These are phyloP conservation scores for Penstemon eatonii DNA, from an alignment of 257 asterid genomes.

Conservation along the genomic window DNA sequence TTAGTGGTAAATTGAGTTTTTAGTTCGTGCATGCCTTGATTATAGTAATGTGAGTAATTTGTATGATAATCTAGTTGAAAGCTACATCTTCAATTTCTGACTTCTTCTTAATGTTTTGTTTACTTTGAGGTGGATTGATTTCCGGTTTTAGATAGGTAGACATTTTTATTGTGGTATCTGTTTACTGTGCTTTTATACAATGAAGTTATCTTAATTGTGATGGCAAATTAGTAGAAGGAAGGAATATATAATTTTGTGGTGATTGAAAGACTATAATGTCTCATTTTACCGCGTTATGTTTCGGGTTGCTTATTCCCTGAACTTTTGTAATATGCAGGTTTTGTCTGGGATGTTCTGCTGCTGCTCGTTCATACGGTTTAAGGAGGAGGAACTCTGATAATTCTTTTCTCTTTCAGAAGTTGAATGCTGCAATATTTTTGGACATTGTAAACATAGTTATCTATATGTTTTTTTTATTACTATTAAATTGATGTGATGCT, in stretches of 20 bases:
- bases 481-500: too few species aligned
- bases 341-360: background rate
- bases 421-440: background rate
- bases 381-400: background rate
- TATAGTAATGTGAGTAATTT: background rate
- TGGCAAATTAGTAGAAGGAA: background rate
- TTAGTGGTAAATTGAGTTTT: too few species aligned
- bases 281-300: background rate
- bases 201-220: background rate
- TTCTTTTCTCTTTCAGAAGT: background rate
- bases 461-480: too few species aligned
- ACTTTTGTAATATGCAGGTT: background rate
- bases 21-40: background rate
- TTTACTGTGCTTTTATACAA: background rate
- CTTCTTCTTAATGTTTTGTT: background rate
- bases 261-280: background rate
- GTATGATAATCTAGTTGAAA: constrained; percentile 3
- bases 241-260: background rate
- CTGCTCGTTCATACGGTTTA: background rate
- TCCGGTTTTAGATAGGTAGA: background rate
- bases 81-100: background rate
- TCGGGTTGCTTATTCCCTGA: background rate
- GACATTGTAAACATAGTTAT: too few species aligned
- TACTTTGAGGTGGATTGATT: background rate
- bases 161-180: background rate